Evolutionary conservation across 2,329 filamentous ascomycete species (phyloP), one percentile per base, ranked within the genome.

Genomic region (Neofusicoccum cordaticola): DNA sequence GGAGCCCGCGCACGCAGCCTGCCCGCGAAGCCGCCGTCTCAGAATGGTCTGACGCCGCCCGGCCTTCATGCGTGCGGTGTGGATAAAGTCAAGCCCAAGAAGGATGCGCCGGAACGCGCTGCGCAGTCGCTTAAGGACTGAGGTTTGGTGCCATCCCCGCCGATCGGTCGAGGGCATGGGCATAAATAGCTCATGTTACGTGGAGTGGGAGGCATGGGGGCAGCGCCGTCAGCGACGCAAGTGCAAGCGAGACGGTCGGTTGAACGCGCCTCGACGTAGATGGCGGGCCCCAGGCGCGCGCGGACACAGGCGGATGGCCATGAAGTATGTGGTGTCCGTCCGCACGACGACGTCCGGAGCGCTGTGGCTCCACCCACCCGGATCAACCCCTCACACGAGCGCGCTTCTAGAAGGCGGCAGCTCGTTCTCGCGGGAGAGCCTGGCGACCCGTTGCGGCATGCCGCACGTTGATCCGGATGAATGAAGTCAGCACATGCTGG

Each of bases 101-200:
- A 45, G 41, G 39, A 45, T 44, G 34, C 34, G 31, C 37, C 50
- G 34, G 50, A 53, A 31, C 27, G 27, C 27, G 27, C 27, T 31
- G 27, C 27, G 6, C 27, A 42, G 53, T 41, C 51, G 39, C 53
- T 58, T 44, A 58, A 31, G 39, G 3, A 19, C 39, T 39, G 48
- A n/a, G 35, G n/a, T 19, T 19, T 41, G 51, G 37, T n/a, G 44
- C 22, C 53, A n/a, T n/a, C 39, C 39, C 53, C 52, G 52, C 8
- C 52, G 52, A 57, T 57, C 52, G 52, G 22, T 42, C 35, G 39
- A 31, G 13, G 39, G 19, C 52, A 41, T n/a, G 53, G 53, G 53
- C 53, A 45, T 58, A 45, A 58, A 58, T 58, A 58, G 41, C 53
- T 58, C 53, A 45, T 31, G 53, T 58, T 35, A 58, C 52, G 37